These are phyloP conservation scores for Ustilago sp. DNA, from an alignment of 1,284 basidiomycete species.

Conservation along the genomic window DNA sequence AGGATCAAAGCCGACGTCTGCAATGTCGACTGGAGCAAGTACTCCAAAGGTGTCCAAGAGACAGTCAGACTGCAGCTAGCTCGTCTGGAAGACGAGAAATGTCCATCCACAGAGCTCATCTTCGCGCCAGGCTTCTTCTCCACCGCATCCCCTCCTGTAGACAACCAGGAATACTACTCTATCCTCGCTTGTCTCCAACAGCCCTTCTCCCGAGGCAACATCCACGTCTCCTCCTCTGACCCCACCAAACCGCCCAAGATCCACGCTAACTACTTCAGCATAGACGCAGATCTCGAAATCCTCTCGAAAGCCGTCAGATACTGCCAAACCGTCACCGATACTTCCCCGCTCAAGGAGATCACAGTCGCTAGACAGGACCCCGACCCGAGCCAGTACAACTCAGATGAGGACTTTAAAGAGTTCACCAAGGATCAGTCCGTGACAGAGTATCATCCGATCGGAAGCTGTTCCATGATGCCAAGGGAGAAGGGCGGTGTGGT, in stretches of 20 bases:
- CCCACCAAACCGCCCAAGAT: constrained; percentile 43
- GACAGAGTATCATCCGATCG: constrained; percentile 72
- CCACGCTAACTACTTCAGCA: constrained; percentile 53
- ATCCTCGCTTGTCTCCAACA: constrained; percentile 55
- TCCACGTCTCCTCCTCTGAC: constrained; percentile 48
- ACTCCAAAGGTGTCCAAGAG: constrained; percentile 51
- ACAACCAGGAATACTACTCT: constrained; percentile 54
- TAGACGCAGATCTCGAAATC: constrained; percentile 58
- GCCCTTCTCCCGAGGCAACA: constrained; percentile 54
- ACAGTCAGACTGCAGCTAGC: constrained; percentile 48
- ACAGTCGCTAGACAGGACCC: constrained; percentile 46
- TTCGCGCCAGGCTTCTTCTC: constrained; percentile 64
- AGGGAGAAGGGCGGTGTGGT: constrained; percentile 77
- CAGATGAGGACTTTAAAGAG: constrained; percentile 43
- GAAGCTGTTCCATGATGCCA: constrained; percentile 78
- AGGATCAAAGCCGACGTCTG: constrained; percentile 43
- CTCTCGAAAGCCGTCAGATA: constrained; percentile 56
- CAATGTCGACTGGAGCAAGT: constrained; percentile 38
- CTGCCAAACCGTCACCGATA: constrained; percentile 39
- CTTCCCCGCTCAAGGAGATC: constrained; percentile 43
- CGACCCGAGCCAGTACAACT: constrained; percentile 38
- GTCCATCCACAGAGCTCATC: constrained; percentile 51
- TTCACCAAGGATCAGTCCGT: constrained; percentile 51
- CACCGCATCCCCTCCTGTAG: constrained; percentile 45
- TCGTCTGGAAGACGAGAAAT: constrained; percentile 47